Evolutionary conservation across 2,329 filamentous ascomycete species (phyloP), one percentile per base, ranked within the genome.

Genomic region (Aspergillus candidus): DNA sequence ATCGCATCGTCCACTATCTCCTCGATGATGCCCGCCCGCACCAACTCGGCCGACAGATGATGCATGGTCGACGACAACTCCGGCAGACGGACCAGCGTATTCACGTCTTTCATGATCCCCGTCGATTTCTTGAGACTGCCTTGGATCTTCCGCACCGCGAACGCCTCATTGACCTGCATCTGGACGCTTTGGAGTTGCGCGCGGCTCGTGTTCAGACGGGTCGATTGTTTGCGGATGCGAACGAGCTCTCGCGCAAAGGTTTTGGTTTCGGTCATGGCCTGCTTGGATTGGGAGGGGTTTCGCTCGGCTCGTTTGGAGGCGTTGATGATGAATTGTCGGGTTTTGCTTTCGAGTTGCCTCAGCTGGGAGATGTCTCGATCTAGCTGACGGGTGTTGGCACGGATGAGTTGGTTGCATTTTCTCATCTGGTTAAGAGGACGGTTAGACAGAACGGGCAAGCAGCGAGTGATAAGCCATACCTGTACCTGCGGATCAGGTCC

Each of bases 151-250:
- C 88, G 83, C 58, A 97, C 84, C 2, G 88, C 87, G 67, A 97
- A 97, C 1, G 93, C 90, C 72, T 97, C 91, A 61, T 90, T 88
- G 61, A 98, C 91, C 70, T 97, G 93, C 89, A 97, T 94, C 68
- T 91, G 84, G 35, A 98, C 91, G 54, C 85, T 91, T 63, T 84
- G 83, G 38, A 98, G 79, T 70, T 97, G 93, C 2, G 93, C 93
- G 65, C 94, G 94, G 58, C 84, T 85, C 0, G 91, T 97, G 13
- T 84, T 76, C 32, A 97, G 77, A 4, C 93, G 82, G 27, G 76
- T 71, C 13, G 77, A 78, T 51, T 89, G 83, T 63, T 84, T 87
- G 52, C 93, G 86, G 47, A 88, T 80, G 41, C 86, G 83, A 51
- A 97, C 80, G 39, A 97, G 78, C 68, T 96, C 91, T 54, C 82